Evolutionary conservation across 345 rosid species (phyloP), one percentile per base, ranked within the genome.

Genomic region (Corchorus capsularis): DNA sequence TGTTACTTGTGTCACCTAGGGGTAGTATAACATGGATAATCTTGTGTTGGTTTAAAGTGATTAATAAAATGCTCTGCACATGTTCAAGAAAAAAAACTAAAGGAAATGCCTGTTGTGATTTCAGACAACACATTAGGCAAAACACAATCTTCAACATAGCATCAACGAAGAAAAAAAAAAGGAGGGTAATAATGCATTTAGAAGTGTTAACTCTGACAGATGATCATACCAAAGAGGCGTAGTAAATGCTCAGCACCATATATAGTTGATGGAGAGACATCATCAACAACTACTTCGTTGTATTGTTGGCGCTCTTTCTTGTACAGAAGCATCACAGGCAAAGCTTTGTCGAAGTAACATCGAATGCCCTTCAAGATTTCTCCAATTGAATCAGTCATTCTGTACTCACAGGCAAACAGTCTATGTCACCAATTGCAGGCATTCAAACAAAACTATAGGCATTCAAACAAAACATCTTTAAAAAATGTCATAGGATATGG

Each of bases 211-310:
- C 11, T 47, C 54, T 67, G 53, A 39, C 50, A 9, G 45, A 75
- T 53, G 19, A 34, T 56, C 82, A 7, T 87, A 92, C 94, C 97
- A 80, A 92, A 90, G 47, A 92, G 93, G 78, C 94, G 94, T 62
- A 92, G 85, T 32, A 92, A 83, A 87, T 90, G 97, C 78, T 90
- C 94, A 55, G 97, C 97, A 46, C 97, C 97, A 64, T 92, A 92
- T 37, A 92, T 85, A 45, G 88, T 75, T 46, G 98, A 94, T 2
- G 98, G 97, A 76, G 97, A 84, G 17, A 63, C 63, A 74, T 84
- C 83, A 72, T 87, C 86, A 60, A 72, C 70, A 68, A 91, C 83
- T 32, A 78, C 71, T 70, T 87, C 89, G 19, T 78, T 78, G 83
- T 88, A 93, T 68, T 96, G 99, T 61, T 72, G 89, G 16, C 98